phyloP scores from a whole-genome alignment of 2,329 filamentous ascomycete genomes.

The Bipolaris zeicola region DNA sequence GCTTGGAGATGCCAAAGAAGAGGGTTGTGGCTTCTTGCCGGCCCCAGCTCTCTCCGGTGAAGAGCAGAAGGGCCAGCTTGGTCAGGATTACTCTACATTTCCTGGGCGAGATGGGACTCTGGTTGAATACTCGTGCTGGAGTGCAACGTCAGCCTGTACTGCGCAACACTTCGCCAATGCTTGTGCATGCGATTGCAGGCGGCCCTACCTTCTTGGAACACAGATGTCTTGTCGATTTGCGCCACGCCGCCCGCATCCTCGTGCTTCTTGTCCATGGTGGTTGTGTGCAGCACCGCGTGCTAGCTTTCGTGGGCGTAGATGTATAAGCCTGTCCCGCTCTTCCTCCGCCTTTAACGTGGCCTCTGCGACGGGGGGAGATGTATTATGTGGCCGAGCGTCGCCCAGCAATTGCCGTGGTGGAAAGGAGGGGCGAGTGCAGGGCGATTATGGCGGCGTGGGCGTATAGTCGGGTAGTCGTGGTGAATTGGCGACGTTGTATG shows the following conservation, averaged over 20 bases:
- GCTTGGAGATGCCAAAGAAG: constrained; percentile 96
- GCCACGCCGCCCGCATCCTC: constrained; percentile 96
- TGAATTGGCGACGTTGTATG: constrained; percentile 43
- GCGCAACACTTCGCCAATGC: constrained; percentile 2
- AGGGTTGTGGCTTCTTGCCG: constrained; percentile 96
- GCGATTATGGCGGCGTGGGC: constrained; percentile 6
- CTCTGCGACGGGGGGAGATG: constrained; percentile 26
- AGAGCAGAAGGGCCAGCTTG: constrained; percentile 94
- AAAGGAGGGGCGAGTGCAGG: constrained; percentile 1
- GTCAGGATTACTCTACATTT: constrained; percentile 92
- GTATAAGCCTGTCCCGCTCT: constrained; percentile 35
- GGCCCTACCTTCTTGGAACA: constrained; percentile 94
- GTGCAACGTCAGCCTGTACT: constrained; percentile 29
- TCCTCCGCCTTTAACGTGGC: constrained; percentile 44
- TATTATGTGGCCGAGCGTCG: constrained; percentile 13
- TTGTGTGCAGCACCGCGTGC: constrained; percentile 27
- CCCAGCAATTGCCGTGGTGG: constrained; percentile 16
- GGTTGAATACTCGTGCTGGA: constrained; percentile 94
- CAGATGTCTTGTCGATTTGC: constrained; percentile 96
- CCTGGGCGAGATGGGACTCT: constrained; percentile 92
- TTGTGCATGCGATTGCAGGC: constrained; percentile 3
- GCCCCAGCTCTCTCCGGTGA: constrained; percentile 96
- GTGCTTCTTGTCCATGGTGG: constrained; percentile 80
- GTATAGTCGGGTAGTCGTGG: constrained; percentile 1
- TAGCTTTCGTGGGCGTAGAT: constrained; percentile 23